Evolutionary conservation across 176 grass and related monocot genomes (phyloP).

Genomic region (Chrysopogon serrulatus): DNA sequence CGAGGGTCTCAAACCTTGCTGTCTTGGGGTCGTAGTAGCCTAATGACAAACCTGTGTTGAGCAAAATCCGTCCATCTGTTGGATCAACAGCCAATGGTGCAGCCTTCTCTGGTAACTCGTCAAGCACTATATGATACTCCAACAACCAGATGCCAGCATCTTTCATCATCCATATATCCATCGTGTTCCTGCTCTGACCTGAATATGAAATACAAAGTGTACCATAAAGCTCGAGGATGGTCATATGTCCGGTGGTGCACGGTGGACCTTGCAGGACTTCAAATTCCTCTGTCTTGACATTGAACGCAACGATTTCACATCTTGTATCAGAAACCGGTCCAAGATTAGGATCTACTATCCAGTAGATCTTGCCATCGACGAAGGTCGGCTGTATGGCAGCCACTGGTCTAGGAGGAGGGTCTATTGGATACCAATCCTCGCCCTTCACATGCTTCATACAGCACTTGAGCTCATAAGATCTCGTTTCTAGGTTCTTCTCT

Average conservation of each 20-base stretch:
- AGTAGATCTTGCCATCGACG: conserved; percentile 15
- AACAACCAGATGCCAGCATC: conserved; percentile 1
- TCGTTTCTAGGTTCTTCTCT: neutral
- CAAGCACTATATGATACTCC: conserved; percentile 22
- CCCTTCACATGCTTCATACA: neutral
- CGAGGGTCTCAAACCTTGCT: neutral
- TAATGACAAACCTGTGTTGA: neutral
- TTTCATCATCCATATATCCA: conserved; percentile 27
- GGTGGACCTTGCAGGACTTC: conserved; percentile 29
- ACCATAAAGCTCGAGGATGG: conserved; percentile 11
- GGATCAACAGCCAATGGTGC: conserved; percentile 10
- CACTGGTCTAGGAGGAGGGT: conserved; percentile 28
- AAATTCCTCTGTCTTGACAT: neutral
- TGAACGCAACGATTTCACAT: conserved; percentile 9
- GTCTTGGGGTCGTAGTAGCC: conserved; percentile 22
- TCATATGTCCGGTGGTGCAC: neutral
- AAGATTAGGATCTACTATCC: conserved; percentile 22
- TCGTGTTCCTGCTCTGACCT: neutral
- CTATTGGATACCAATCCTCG: neutral
- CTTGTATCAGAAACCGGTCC: neutral
- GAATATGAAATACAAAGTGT: conserved; percentile 17
- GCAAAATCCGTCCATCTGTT: conserved; percentile 19
- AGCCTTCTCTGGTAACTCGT: neutral
- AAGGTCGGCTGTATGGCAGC: neutral
- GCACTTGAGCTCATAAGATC: neutral